These are phyloP conservation scores for Malassezia yamatoensis DNA, from an alignment of 1,284 basidiomycete species.

Conservation along the genomic window DNA sequence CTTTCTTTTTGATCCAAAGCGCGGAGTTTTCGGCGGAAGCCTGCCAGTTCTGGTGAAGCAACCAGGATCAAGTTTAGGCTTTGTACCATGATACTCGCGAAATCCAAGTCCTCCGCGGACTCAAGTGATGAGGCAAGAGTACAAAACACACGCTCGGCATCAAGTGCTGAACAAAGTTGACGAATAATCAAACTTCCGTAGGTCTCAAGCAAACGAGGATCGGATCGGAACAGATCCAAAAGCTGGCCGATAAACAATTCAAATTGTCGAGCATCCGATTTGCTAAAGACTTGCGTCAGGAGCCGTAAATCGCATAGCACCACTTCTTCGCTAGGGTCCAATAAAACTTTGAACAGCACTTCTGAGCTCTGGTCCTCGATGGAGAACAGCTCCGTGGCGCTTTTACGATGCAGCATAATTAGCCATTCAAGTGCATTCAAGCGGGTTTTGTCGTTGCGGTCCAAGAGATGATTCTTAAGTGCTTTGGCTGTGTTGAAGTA, in stretches of 20 bases:
- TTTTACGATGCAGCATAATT: constrained; percentile 95
- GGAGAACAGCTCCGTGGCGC: constrained; percentile 87
- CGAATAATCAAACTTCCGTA: constrained; percentile 91
- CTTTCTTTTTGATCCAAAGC: constrained; percentile 81
- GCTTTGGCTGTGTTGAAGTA: constrained; percentile 84
- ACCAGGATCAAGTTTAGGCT: constrained; percentile 94
- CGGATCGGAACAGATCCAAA: constrained; percentile 79
- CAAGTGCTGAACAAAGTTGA: constrained; percentile 84
- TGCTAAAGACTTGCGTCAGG: constrained; percentile 81
- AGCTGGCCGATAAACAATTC: constrained; percentile 68
- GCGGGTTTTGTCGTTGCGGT: constrained; percentile 89
- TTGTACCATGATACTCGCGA: constrained; percentile 91
- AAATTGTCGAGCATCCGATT: constrained; percentile 92
- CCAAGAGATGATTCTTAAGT: constrained; percentile 82
- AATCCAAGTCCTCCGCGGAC: constrained; percentile 96
- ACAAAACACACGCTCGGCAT: constrained; percentile 88
- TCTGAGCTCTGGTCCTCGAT: constrained; percentile 96
- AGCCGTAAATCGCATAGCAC: constrained; percentile 92
- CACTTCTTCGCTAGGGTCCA: constrained; percentile 92
- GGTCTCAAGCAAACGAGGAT: constrained; percentile 76
- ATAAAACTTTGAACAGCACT: constrained; percentile 84
- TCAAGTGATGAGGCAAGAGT: constrained; percentile 94
- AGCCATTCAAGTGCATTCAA: constrained; percentile 95
- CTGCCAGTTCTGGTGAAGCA: constrained; percentile 85
- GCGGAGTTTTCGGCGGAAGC: constrained; percentile 83